Conservation (phyloP, 441 rosid genomes). For the Populus hybrid region DNA sequence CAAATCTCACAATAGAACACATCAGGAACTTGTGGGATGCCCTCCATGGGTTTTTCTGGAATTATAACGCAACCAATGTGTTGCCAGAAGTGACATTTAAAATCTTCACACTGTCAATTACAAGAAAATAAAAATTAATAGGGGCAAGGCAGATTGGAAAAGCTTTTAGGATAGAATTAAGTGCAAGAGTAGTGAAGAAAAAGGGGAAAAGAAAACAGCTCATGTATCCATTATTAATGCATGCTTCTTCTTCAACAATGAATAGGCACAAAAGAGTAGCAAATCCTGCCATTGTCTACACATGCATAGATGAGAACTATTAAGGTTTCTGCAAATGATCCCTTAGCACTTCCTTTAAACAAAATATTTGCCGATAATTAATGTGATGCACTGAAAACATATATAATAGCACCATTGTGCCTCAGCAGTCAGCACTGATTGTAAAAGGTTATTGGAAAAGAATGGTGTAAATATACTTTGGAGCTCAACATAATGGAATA, state of each 20-base stretch:
- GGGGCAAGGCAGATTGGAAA: slow-evolving; percentile 15
- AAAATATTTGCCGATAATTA: no score
- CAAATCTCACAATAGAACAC: slow-evolving; percentile 87
- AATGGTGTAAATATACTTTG: neutral
- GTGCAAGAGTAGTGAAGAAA: neutral
- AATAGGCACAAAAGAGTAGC: neutral
- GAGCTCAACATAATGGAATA: neutral
- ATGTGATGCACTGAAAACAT: neutral
- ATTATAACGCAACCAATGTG: slow-evolving; percentile 79
- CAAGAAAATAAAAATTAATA: slow-evolving; percentile 1
- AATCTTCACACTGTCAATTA: slow-evolving; percentile 75
- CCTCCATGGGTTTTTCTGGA: slow-evolving; percentile 76
- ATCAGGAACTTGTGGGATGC: slow-evolving; percentile 61
- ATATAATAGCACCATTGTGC: neutral
- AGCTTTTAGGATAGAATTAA: neutral
- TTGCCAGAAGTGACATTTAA: slow-evolving; percentile 81
- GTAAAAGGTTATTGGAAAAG: neutral
- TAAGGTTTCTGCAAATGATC: neutral
- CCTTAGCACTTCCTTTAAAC: neutral
- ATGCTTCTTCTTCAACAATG: neutral
- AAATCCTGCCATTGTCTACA: neutral
- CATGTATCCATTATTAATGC: neutral
- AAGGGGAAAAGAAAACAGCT: neutral
- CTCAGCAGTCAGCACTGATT: neutral
- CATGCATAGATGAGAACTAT: neutral